Base-by-base conservation (phyloP, 2,329 filamentous ascomycete genomes). In the Hymenoscyphus repandus region DNA sequence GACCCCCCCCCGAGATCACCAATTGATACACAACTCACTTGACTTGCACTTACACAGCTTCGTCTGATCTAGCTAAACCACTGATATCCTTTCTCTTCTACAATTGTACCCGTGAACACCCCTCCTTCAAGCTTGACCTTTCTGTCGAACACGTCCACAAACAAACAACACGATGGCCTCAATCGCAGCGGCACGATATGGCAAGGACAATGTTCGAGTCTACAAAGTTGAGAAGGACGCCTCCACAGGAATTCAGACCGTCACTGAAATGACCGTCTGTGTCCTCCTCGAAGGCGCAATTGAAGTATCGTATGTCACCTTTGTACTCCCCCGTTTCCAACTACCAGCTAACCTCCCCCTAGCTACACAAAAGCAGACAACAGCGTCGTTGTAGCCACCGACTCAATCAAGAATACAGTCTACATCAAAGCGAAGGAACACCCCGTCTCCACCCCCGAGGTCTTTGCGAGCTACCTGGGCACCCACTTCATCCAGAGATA, bases 171-270 rank as follows among this genome's bases (percentile, higher is more conserved):
- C 44, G 52, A 83, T 84, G 79, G 71, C 80, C 58, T 68, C 69
- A 61, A 70, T 85, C 54, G 74, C 78, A 53, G 73, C 80, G 64
- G 87, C 88, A 63, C 83, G 85, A 67, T 92, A 91, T 69, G 88
- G 88, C 74, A 92, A 99, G 82, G 93, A 97, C 81, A 97, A 99
- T 75, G 86, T 99, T 78, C 91, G 93, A 66, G 83, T 99, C 64
- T 95, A 87, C 82, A 99, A 99, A 73, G 90, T 96, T 65, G 79
- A 95, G 66, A 83, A 83, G 63, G 83, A 97, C 69, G 75, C 82
- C 66, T 75, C 82, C 64, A 86, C 87, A 15, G 86, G 87, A 50
- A 76, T 82, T 18, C 92, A 99, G 71, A 87, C 85, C 6, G 88
- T 97, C 61, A 87, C 86, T 38, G 93, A 99, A 72, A 95, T 96